Base-by-base conservation (phyloP, 768 basidiomycete species). In the Agaricus subrufescens region DNA sequence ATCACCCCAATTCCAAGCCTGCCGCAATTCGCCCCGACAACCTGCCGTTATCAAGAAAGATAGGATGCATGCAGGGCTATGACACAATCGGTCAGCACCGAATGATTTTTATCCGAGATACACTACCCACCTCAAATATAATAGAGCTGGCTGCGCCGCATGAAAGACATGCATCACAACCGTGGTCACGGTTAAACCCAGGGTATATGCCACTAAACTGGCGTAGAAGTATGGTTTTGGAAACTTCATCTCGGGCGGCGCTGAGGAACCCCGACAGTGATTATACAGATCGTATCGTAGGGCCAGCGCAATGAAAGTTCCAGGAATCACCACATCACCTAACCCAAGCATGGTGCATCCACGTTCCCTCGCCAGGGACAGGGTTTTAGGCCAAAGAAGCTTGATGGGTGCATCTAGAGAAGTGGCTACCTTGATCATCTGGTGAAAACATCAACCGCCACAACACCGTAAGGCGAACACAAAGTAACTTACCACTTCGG, bases 351-450 rank as follows among this genome's bases (percentile, higher is more conserved):
- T 87, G 30, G 92, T 88, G 67, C 82, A 89, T 3, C 91, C 92
- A 29, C 77, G 69, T 3, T 68, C 75, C 4, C 70, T 66, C 4
- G 75, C 69, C 61, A 86, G 77, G 1, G 48, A 53, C 23, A 83
- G 58, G 1, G 86, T 85, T 65, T 90, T 92, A 0, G 91, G 86
- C 85, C 87, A 93, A 38, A 95, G 75, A 31, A 98, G 78, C 71
- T 97, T 98, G 73, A 98, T 95, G 19, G 96, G 96, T 27, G 89
- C 85, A 63, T 98, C 93, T 34, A 98, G 80, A 40, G 78, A 83
- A 23, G 87, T 94, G 1, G 96, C 96, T 1, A 98, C 96, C 61
- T 85, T 85, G 25, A 96, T 86, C 95, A 98, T 98, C 90, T 93
- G 63, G 40, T 58, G 23, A 50, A 26, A 9, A 15, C 15, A 23